phyloP scores from a whole-genome alignment of 306 rosid genomes.

The Cucumis cinereus region DNA sequence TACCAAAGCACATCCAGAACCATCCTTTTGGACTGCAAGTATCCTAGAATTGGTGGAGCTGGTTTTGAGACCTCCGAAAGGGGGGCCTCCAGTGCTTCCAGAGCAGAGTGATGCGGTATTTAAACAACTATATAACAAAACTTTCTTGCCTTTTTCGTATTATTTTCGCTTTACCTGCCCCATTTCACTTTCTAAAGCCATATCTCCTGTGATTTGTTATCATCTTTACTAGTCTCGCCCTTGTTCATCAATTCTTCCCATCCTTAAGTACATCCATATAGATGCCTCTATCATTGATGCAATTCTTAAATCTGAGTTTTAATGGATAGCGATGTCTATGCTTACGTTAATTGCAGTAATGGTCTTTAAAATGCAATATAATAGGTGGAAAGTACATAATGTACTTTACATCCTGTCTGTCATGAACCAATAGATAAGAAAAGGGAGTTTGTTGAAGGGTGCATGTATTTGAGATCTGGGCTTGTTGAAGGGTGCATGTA shows the following conservation, averaged over 20 bases:
- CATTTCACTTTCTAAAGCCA: neutral
- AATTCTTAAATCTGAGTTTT: neutral
- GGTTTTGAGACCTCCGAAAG: slow-evolving; percentile 61
- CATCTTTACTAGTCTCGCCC: neutral
- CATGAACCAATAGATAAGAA: neutral
- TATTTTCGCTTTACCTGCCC: neutral
- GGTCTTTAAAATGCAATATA: neutral
- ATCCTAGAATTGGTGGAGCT: slow-evolving; percentile 60
- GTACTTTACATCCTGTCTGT: neutral
- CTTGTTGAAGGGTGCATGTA: neutral
- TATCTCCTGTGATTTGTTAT: neutral
- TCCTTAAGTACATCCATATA: neutral
- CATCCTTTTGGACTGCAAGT: slow-evolving; percentile 42
- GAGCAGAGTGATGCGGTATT: slow-evolving; percentile 74
- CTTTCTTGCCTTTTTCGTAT: neutral
- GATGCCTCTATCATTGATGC: neutral
- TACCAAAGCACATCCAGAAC: neutral
- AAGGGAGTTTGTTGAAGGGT: neutral
- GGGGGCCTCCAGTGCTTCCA: slow-evolving; percentile 88
- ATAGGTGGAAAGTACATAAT: neutral
- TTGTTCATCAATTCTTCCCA: neutral
- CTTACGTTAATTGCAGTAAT: neutral
- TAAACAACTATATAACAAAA: neutral
- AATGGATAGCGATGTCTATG: neutral
- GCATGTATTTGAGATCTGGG: neutral